These are phyloP conservation scores for Trichoderma arundinaceum DNA, from an alignment of 2,329 filamentous ascomycete species.

Conservation along the genomic window DNA sequence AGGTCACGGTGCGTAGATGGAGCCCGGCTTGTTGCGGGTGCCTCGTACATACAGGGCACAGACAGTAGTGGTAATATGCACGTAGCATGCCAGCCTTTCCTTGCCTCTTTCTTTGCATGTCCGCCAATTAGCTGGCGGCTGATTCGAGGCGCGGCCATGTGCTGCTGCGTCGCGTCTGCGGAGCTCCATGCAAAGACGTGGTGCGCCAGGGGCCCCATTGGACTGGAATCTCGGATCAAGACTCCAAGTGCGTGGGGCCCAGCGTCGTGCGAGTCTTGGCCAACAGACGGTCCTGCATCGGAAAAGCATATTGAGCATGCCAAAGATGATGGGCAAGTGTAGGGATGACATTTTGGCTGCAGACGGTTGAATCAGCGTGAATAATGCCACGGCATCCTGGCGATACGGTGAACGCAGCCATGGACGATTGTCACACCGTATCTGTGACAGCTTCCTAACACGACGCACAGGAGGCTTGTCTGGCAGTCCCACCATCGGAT, in stretches of 20 bases:
- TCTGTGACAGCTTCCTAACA: slow-evolving; percentile 6
- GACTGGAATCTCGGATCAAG: slow-evolving; percentile 25
- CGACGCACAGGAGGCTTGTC: neutral
- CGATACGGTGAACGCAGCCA: slow-evolving; percentile 19
- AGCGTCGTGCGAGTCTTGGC: slow-evolving; percentile 16
- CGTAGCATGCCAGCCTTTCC: slow-evolving; percentile 12
- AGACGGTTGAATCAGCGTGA: slow-evolving; percentile 12
- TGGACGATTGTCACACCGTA: slow-evolving; percentile 16
- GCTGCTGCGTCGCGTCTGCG: slow-evolving; percentile 26
- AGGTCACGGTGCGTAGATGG: slow-evolving; percentile 20
- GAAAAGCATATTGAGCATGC: slow-evolving; percentile 12
- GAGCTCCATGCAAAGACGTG: slow-evolving; percentile 22
- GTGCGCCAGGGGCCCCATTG: slow-evolving; percentile 26
- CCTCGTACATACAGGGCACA: slow-evolving; percentile 18
- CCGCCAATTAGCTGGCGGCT: slow-evolving; percentile 15
- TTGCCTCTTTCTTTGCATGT: slow-evolving; percentile 1
- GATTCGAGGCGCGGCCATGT: slow-evolving; percentile 27
- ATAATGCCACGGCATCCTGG: slow-evolving; percentile 3
- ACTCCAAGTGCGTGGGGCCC: slow-evolving; percentile 16
- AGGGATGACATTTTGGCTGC: slow-evolving; percentile 2
- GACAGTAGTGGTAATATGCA: slow-evolving; percentile 10
- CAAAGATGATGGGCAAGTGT: slow-evolving; percentile 4
- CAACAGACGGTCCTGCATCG: slow-evolving; percentile 19
- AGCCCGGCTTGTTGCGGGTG: slow-evolving; percentile 25
- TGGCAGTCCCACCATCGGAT: neutral